Evolutionary conservation across 441 rosid genomes (phyloP), one percentile per base, ranked within the genome.

Genomic region (Raphanus hybrid): DNA sequence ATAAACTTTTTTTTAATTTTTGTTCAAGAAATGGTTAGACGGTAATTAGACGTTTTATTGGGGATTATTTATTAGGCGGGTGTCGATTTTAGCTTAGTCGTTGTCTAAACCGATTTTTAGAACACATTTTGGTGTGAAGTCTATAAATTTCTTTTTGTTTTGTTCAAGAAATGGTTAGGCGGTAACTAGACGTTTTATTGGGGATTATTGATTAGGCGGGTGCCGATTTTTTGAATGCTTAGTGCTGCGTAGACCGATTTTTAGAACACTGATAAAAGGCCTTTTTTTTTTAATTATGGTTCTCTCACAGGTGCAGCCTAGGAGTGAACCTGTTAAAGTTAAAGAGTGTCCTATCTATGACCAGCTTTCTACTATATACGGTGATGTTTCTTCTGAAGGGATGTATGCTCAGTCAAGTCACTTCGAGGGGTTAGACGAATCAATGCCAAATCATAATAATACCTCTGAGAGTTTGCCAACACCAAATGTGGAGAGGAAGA

Each of bases 341-440:
- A 89, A 88, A 85, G 92, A 89, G n/a, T 86, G 91, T 12, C 90
- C 91, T 8, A 92, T 92, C 61, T 90, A 85, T 41, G 90, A 87
- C 11, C 96, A 93, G 82, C 88, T 92, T 34, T 82, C 90, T 76
- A 69, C 84, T 18, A 94, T 94, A 66, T 92, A 89, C 82, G 77
- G 79, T 12, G 94, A 94, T 76, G 78, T 89, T 68, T 86, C 86
- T 15, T 83, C 81, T 16, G 88, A 84, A 71, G 98, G 98, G 41
- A 89, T 82, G 73, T 90, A 89, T 77, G 98, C 98, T 68, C 97
- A 89, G 81, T 93, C 98, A 48, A 93, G 97, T 83, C 96, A 91
- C 79, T 93, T 89, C 70, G 92, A 87, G 71, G 92, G 86, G 14
- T 76, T 88, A 74, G 93, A 88, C 15, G 92, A 86, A 78, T 35